Evolutionary conservation across 257 asterid genomes (phyloP), one percentile per base, ranked within the genome.

Genomic region (Capsicum baccatum): DNA sequence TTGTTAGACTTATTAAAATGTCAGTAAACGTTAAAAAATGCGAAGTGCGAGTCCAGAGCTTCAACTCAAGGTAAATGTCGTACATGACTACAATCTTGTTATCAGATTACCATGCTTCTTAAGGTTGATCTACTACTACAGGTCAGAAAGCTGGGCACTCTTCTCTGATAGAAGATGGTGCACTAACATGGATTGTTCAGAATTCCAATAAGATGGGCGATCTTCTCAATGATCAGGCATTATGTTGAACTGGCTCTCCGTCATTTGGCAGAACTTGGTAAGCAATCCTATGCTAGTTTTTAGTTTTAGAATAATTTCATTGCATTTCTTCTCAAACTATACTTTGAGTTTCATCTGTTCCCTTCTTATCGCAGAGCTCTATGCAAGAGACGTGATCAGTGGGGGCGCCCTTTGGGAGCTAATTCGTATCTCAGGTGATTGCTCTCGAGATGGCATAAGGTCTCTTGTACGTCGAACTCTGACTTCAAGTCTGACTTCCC

Each of bases 231-330:
- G 33, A 26, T 26, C 33, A 26, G 33, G 33, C 33, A 1, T 26
- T 26, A 26, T 26, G 1, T 26, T 26, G 33, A 26, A 26, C 97
- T 97, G 39, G 99, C 99, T 66, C 98, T 97, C 56, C 94, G 99
- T 88, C 98, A 97, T 89, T 91, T 97, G 83, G 98, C 99, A 62
- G 98, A 97, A 79, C 99, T 94, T n/a, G 99, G 99, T 96, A 92
- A 84, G 83, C 37, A 9, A 15, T 82, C 81, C 13, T 55, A 67
- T 83, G 35, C 50, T 35, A 68, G 52, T 1, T 5, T 26, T 12
- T 50, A 54, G 37, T n/a, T 83, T 39, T 68, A 21, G 50, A 26
- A 44, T 81, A 47, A 44, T 12, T 62, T 35, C 62, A 48, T 60
- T 60, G 48, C 17, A 26, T 26, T 26, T 26, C 33, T 26, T 26